Base-by-base conservation (phyloP, 73 alveolate species). In the Blepharisma japonicum region DNA sequence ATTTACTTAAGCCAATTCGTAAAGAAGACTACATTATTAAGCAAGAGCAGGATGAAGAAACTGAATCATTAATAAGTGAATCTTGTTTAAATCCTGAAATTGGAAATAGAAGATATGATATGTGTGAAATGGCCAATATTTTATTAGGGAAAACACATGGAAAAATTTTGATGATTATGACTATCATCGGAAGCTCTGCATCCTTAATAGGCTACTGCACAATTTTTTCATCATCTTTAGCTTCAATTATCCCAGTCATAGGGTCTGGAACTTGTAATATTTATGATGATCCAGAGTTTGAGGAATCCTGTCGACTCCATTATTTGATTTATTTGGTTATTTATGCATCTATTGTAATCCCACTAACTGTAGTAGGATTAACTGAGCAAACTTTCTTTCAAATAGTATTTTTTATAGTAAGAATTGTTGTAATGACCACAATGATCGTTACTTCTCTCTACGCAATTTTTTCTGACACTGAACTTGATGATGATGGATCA, bases 221-320 rank as follows among this genome's bases (percentile, higher is more conserved):
- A 18, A 61, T 61, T 9, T 61, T 61, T 61, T n/a, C 74, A 20
- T 14, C 47, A 14, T 61, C 74, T 61, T 25, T 61, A 25, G 74
- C 74, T 20, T 61, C 74, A 25, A 61, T 39, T 20, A 25, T 61
- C 18, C 74, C 74, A 1, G 5, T 61, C 3, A 14, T 61, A 8
- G 74, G 74, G 46, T 53, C 23, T 14, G 11, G 18, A 14, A 25
- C 46, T 25, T 61, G 74, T 39, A 61, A 61, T 5, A 25, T 61
- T 61, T 61, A 61, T 61, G 74, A 61, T 18, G 74, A 61, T 61
- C 38, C 49, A 18, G 67, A 53, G 23, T 53, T 53, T 20, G 67
- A 4, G 23, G 23, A 53, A 2, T 11, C n/a, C 23, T 53, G 67
- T 20, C 0, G 67, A 4, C 2, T 14, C 27, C n/a, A 53, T 11